These are phyloP conservation scores for Podila verticillata DNA, from an alignment of 192 early-diverging fungal genomes.

Conservation along the genomic window DNA sequence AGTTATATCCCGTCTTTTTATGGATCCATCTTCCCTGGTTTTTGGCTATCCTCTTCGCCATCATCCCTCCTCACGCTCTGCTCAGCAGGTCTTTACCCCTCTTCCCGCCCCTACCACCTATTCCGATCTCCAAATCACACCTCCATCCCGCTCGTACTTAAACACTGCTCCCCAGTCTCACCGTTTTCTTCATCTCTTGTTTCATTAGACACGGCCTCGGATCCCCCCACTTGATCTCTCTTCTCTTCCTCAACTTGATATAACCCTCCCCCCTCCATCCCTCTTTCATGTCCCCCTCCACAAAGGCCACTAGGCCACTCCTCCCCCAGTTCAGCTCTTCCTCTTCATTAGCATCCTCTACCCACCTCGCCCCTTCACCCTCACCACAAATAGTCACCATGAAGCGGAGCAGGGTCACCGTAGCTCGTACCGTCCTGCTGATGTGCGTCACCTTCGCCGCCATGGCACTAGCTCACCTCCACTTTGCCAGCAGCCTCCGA, in stretches of 20 bases:
- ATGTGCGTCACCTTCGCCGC: conserved; percentile 29
- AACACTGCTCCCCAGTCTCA: not conserved
- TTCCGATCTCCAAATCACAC: too few species aligned
- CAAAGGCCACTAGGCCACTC: conserved; percentile 2
- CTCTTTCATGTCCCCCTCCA: not conserved
- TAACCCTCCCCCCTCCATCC: not conserved
- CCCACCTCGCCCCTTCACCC: not conserved
- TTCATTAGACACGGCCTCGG: not conserved
- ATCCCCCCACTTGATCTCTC: too few species aligned
- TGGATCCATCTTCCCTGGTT: too few species aligned
- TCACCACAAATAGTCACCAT: not conserved
- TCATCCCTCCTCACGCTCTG: too few species aligned
- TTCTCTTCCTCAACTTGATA: not conserved
- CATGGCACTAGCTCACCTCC: conserved; percentile 30
- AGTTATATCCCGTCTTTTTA: too few species aligned
- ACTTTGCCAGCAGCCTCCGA: conserved; percentile 14
- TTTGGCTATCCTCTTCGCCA: too few species aligned
- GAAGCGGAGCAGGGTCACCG: conserved; percentile 13
- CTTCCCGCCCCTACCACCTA: too few species aligned
- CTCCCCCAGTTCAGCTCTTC: conserved; percentile 7
- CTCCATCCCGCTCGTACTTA: too few species aligned
- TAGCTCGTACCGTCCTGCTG: conserved; percentile 17
- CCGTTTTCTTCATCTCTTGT: not conserved
- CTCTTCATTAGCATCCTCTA: not conserved
- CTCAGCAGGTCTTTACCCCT: too few species aligned